Evolutionary conservation across 352 stramenopile genomes (phyloP), one percentile per base, ranked within the genome.

Genomic region (Globisporangium camurandrum): DNA sequence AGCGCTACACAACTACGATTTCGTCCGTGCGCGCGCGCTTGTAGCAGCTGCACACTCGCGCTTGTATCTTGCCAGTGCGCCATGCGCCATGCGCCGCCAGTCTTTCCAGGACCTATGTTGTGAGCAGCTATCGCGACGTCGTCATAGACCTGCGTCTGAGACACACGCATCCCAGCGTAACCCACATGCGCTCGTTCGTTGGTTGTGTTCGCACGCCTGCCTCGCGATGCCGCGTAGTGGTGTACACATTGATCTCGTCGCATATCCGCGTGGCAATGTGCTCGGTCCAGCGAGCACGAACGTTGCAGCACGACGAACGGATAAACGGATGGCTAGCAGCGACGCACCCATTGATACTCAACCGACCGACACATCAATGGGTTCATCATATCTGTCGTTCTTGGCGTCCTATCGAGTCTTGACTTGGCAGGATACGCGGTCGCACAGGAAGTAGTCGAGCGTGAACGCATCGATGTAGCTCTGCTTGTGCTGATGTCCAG

Each of bases 21-120:
- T n/a, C n/a, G n/a, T n/a, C n/a, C n/a, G n/a, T n/a, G n/a, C n/a
- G n/a, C n/a, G n/a, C n/a, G n/a, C n/a, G n/a, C n/a, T n/a, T n/a
- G n/a, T n/a, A n/a, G n/a, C n/a, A n/a, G n/a, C n/a, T n/a, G n/a
- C n/a, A n/a, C n/a, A n/a, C n/a, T n/a, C 22, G 17, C 17, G 17
- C 19, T 26, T 4, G 6, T 34, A 75, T 44, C 75, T 64, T 46
- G 80, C 69, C 2, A 86, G 66, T 26, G 51, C 77, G 74, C 4
- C 69, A 71, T 9, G 83, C 63, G 20, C 67, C 66, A 53, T 71
- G 6, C 57, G 54, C n/a, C 64, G 64, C 26, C 86, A 59, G 53
- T 88, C 76, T 26, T 63, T 62, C 73, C 64, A 86, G 3, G 71
- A 78, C n/a, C n/a, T n/a, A n/a, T n/a, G n/a, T n/a, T n/a, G n/a